Base-by-base conservation (phyloP, 139 green algal genomes). In the Diplosphaera chodatii region DNA sequence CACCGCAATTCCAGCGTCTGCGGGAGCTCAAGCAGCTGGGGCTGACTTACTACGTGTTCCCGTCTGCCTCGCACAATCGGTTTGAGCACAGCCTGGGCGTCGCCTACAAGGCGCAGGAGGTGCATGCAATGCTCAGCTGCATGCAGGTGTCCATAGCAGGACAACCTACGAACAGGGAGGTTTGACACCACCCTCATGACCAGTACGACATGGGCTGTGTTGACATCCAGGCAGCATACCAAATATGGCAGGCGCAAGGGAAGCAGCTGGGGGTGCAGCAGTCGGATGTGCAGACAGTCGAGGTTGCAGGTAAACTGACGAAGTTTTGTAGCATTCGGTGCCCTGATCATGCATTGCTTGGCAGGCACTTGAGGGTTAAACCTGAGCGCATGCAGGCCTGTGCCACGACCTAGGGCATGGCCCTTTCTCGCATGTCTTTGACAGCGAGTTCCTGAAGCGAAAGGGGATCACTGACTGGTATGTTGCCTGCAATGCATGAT, bases 401-500 rank as follows among this genome's bases (percentile, higher is more conserved):
- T 94, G 86, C 59, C 93, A 98, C 68, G 93, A 98, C 76, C 70
- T 98, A 33, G 93, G 93, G 21, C 93, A 98, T 77, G 93, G 91
- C 1, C 93, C 93, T 27, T 98, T 96, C 77, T 86, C 66, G 34
- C 93, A 98, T 72, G 87, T 93, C 15, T 97, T 92, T 70, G 92
- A 97, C 29, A 79, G 85, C 32, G 82, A 88, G 64, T 84, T 97
- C 62, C 74, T 94, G 40, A 70, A 71, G 16, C 66, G 48, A 32
- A 83, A 78, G 41, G 81, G 84, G 30, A 78, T 90, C 41, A 70
- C 66, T 8, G 73, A 76, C 67, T 86, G 83, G 83, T 71, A 4
- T 28, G 64, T 20, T n/a, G n/a, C n/a, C n/a, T n/a, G n/a, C n/a
- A n/a, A n/a, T n/a, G n/a, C n/a, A n/a, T n/a, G n/a, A n/a, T n/a